Evolutionary conservation across 352 stramenopile genomes (phyloP).

Genomic region (Sclerospora graminicola): DNA sequence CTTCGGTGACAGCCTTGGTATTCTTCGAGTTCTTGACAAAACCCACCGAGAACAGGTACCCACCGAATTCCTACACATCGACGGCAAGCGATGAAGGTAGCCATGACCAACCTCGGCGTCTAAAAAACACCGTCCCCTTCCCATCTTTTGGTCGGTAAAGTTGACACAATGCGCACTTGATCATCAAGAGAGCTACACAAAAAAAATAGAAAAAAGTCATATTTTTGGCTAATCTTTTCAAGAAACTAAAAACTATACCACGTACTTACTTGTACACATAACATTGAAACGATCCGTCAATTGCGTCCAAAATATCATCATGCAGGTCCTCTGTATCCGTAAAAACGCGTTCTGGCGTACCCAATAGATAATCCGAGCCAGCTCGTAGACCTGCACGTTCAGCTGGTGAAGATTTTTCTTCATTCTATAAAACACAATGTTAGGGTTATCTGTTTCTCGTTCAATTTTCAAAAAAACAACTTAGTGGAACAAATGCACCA

Average conservation of each 20-base stretch:
- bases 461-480: not conserved
- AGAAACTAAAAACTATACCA: not conserved
- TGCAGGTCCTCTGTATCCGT: constrained; percentile 79
- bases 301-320: too few relatives aligned
- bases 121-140: constrained; percentile 87
- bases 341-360: constrained; percentile 87
- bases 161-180: too few relatives aligned
- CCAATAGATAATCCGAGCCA: constrained; percentile 91
- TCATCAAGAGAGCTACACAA: constrained; percentile 72
- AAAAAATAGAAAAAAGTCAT: not conserved
- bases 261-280: constrained; percentile 93
- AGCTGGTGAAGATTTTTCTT: too few relatives aligned
- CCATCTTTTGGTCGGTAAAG: constrained; percentile 70
- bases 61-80: constrained; percentile 33
- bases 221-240: not conserved
- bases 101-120: too few relatives aligned
- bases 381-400: constrained; percentile 84
- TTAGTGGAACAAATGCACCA: constrained; percentile 30
- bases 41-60: constrained; percentile 63
- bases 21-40: constrained; percentile 73
- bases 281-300: too few relatives aligned
- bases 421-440: constrained; percentile 39
- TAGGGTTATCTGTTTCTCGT: not conserved
- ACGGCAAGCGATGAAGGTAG: constrained; percentile 91
- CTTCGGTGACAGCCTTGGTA: constrained; percentile 66